Evolutionary conservation across 2,329 filamentous ascomycete genomes (phyloP).

Genomic region (Apiospora sp.): DNA sequence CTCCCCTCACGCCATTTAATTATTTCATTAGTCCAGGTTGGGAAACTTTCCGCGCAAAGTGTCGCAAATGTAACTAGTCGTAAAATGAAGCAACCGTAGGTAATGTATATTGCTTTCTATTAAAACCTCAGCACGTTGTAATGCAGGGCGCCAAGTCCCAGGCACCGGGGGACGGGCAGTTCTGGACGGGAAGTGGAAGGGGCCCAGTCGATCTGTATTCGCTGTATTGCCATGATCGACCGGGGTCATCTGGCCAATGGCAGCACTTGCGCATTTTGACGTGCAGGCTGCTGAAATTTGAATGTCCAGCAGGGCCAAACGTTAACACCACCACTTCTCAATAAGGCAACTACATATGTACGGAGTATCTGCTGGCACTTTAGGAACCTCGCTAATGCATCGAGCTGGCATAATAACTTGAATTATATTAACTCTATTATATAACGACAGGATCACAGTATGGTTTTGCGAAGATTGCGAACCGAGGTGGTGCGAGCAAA

Average conservation of each 20-base stretch:
- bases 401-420: background rate
- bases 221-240: background rate
- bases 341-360: background rate
- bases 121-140: background rate
- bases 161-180: background rate
- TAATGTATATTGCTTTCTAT: no score
- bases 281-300: background rate
- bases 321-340: background rate
- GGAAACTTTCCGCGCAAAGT: background rate
- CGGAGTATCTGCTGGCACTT: background rate
- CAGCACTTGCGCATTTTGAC: background rate
- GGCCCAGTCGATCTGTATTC: background rate
- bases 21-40: background rate
- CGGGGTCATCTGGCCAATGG: background rate
- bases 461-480: background rate
- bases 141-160: no score
- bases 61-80: background rate
- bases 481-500: background rate
- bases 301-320: background rate
- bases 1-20: background rate
- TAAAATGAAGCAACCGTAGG: background rate
- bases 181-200: background rate
- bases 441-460: background rate
- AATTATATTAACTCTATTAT: no score
- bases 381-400: background rate